These are phyloP conservation scores for Hemerocallis citrina DNA, from an alignment of 106 monocot genomes.

Conservation along the genomic window DNA sequence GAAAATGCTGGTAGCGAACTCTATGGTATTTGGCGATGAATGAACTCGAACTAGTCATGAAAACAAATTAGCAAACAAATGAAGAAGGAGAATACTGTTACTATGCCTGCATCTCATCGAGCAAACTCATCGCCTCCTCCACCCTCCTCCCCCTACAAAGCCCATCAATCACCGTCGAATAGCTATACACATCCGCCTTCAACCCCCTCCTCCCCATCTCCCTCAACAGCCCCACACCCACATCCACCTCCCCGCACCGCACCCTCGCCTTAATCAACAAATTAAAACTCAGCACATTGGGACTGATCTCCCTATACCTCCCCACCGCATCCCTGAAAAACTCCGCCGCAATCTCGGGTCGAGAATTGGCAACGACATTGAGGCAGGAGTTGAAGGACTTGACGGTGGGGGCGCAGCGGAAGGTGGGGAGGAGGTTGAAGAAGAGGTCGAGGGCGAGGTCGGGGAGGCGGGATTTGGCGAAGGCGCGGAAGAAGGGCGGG, in stretches of 20 bases:
- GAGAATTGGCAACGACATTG: slow-evolving; percentile 31
- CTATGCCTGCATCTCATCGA: slow-evolving; percentile 46
- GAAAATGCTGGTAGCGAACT: too few species aligned
- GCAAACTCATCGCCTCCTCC: slow-evolving; percentile 40
- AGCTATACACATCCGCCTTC: slow-evolving; percentile 37
- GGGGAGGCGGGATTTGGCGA: slow-evolving; percentile 22
- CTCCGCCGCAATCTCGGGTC: slow-evolving; percentile 31
- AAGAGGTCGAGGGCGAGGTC: slow-evolving; percentile 55
- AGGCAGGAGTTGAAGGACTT: slow-evolving; percentile 54
- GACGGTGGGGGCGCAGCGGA: slow-evolving; percentile 34
- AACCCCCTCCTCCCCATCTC: slow-evolving; percentile 10
- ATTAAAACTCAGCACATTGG: slow-evolving; percentile 51
- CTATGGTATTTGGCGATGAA: too few species aligned
- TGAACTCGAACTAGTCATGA: not conserved
- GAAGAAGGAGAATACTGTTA: not conserved
- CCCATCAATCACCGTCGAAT: slow-evolving; percentile 40
- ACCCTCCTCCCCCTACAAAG: slow-evolving; percentile 24
- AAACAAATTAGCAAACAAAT: not conserved
- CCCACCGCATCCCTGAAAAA: slow-evolving; percentile 33
- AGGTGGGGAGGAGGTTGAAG: slow-evolving; percentile 32
- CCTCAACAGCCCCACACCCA: slow-evolving; percentile 5
- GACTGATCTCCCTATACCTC: slow-evolving; percentile 6
- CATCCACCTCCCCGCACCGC: slow-evolving; percentile 11
- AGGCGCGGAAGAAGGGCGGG: slow-evolving; percentile 38
- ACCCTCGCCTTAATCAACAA: slow-evolving; percentile 41